These are phyloP conservation scores for Stevia rebaudiana DNA, from an alignment of 140 eudicot genomes.

Conservation along the genomic window DNA sequence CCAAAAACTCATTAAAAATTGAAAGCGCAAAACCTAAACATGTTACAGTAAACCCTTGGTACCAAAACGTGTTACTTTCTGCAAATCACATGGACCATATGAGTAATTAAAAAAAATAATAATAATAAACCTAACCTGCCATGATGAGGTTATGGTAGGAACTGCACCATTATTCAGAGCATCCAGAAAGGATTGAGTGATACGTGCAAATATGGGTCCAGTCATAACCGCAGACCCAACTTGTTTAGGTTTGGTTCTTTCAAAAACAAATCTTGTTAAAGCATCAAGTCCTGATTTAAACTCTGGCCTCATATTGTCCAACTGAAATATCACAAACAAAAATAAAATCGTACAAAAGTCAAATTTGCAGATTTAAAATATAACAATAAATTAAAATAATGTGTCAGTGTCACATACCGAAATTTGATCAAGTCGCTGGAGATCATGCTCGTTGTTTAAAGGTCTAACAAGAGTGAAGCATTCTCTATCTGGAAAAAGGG, in stretches of 20 bases:
- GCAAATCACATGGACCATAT: too few species aligned
- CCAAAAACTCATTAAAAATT: too few species aligned
- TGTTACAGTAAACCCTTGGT: too few species aligned
- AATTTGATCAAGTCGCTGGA: constrained; percentile 84
- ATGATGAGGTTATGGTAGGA: constrained; percentile 94
- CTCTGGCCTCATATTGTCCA: constrained; percentile 87
- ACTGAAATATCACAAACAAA: constrained; percentile 39
- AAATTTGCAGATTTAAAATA: not conserved
- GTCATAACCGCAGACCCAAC: constrained; percentile 90
- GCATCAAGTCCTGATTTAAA: constrained; percentile 86
- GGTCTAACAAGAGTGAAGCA: constrained; percentile 99
- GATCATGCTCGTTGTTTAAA: constrained; percentile 74
- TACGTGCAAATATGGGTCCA: constrained; percentile 92
- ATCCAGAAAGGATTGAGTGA: constrained; percentile 92
- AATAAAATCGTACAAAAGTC: not conserved
- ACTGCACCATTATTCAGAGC: constrained; percentile 98
- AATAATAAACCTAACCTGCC: constrained; percentile 64
- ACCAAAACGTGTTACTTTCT: too few species aligned
- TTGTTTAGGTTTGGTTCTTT: constrained; percentile 97
- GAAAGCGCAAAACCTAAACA: too few species aligned
- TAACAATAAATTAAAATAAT: not conserved
- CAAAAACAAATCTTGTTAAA: constrained; percentile 87
- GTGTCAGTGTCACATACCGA: constrained; percentile 50
- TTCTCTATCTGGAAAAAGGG: constrained; percentile 97
- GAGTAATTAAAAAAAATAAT: too few species aligned